These are phyloP conservation scores for Aspergillus oerlinghausenensis DNA, from an alignment of 2,329 filamentous ascomycete genomes.

Conservation along the genomic window DNA sequence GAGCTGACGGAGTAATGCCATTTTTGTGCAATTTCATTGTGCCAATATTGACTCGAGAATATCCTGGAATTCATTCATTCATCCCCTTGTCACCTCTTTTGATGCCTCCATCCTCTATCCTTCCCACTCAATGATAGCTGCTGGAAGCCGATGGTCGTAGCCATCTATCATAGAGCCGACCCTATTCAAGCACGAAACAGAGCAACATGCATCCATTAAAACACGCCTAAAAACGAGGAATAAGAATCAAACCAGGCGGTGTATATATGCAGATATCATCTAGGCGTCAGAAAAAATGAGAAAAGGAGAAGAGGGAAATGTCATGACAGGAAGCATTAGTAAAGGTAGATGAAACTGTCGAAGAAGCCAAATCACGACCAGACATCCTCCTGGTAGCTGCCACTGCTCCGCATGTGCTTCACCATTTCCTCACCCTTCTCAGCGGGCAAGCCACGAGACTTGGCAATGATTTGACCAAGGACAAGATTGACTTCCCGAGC, in stretches of 20 bases:
- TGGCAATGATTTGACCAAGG: slow-evolving; percentile 80
- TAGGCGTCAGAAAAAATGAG: slow-evolving; percentile 18
- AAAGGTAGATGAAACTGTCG: slow-evolving; percentile 8
- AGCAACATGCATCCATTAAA: slow-evolving; percentile 17
- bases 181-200: neutral
- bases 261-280: slow-evolving; percentile 26
- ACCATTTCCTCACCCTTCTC: slow-evolving; percentile 93
- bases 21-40: neutral
- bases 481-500: slow-evolving; percentile 85
- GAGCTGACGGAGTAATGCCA: neutral
- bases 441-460: slow-evolving; percentile 75
- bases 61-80: neutral
- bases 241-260: slow-evolving; percentile 15
- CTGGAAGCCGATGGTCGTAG: neutral
- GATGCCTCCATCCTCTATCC: neutral
- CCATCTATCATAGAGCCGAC: neutral
- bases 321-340: slow-evolving; percentile 13
- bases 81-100: neutral
- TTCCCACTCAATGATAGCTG: neutral
- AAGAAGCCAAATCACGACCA: slow-evolving; percentile 50
- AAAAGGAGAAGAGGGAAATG: slow-evolving; percentile 15
- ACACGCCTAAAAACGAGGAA: slow-evolving; percentile 14
- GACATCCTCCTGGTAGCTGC: slow-evolving; percentile 88
- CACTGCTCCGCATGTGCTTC: slow-evolving; percentile 90
- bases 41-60: neutral